Percentiles rank a stretch among this genome's conserved stretches.
Conservation (phyloP, 164 flowering plant genomes). For the Houttuynia cordata region DNA sequence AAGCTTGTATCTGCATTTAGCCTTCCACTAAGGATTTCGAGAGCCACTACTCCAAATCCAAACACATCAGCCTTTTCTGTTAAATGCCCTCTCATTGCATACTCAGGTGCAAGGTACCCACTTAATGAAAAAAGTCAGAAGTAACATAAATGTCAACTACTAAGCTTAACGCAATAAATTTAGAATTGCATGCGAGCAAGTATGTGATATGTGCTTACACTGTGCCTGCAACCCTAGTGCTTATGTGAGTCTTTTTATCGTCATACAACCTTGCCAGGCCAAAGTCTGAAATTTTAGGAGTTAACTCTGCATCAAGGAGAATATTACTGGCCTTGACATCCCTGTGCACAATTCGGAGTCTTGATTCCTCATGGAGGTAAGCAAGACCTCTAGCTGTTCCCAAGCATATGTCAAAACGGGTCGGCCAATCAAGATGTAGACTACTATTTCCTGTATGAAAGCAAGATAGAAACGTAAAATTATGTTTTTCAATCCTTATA, state of each 20-base stretch:
- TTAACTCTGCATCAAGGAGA: constrained; percentile 33
- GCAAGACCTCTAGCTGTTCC: constrained; percentile 69
- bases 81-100: constrained; percentile 26
- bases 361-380: constrained; percentile 74
- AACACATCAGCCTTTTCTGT: constrained; percentile 30
- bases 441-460: constrained; percentile 25
- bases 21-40: constrained; percentile 22
- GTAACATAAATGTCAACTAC: background rate
- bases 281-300: constrained; percentile 16
- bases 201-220: constrained; percentile 4
- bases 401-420: constrained; percentile 50
- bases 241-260: constrained; percentile 12
- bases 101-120: constrained; percentile 27
- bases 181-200: background rate
- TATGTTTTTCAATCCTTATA: background rate
- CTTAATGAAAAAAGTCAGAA: background rate
- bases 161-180: background rate
- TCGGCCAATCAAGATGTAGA: constrained; percentile 43
- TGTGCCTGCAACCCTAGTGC: constrained; percentile 16
- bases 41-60: constrained; percentile 21
- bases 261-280: constrained; percentile 16
- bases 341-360: constrained; percentile 55
- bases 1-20: constrained; percentile 16
- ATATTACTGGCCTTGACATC: constrained; percentile 83
- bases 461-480: background rate